These are phyloP conservation scores for Russula sp. DNA, from an alignment of 768 basidiomycete genomes.

Conservation along the genomic window DNA sequence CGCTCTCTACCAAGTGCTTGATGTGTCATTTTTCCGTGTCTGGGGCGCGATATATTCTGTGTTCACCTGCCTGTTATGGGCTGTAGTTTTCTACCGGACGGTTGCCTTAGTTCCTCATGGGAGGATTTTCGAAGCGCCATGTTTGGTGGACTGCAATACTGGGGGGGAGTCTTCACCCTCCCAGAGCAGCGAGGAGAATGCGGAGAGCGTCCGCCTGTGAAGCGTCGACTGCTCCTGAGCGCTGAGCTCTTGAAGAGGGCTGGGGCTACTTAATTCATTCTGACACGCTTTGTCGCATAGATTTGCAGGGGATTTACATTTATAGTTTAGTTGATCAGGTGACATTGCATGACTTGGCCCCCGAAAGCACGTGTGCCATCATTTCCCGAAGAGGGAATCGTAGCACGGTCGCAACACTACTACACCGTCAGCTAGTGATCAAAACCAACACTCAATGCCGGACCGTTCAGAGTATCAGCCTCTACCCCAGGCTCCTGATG, in stretches of 20 bases:
- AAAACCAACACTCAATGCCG: constrained; percentile 33
- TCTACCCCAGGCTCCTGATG: constrained; percentile 35
- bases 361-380: not conserved
- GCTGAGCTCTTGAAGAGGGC: too few relatives aligned
- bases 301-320: not conserved
- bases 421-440: not conserved
- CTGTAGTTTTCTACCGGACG: constrained; percentile 40
- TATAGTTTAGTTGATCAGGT: not conserved
- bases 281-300: too few relatives aligned
- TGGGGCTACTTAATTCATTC: too few relatives aligned
- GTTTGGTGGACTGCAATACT: constrained; percentile 28
- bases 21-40: constrained; percentile 48
- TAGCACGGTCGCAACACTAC: not conserved
- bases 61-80: constrained; percentile 47
- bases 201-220: not conserved
- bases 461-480: constrained; percentile 41
- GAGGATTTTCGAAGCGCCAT: constrained; percentile 38
- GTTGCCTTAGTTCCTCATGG: constrained; percentile 30
- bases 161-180: not conserved
- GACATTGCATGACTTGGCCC: too few relatives aligned
- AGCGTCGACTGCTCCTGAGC: too few relatives aligned
- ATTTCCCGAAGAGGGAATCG: not conserved
- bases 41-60: constrained; percentile 50
- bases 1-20: constrained; percentile 40
- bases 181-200: not conserved